phyloP scores from a whole-genome alignment of 495 filamentous ascomycete genomes.

The Penicillium daleae region DNA sequence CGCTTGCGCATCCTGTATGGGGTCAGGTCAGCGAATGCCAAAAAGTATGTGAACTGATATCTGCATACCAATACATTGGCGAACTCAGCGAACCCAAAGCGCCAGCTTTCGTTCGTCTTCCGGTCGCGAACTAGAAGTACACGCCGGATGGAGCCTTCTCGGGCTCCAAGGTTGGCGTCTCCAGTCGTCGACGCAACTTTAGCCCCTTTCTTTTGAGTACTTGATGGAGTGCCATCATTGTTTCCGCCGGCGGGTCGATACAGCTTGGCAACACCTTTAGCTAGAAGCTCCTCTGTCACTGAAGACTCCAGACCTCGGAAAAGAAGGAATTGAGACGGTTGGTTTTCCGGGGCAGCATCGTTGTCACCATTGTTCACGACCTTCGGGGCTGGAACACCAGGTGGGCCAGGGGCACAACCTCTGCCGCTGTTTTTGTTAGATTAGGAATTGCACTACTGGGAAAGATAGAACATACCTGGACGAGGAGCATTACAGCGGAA shows the following conservation, averaged over 20 bases:
- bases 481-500: constrained; percentile 74
- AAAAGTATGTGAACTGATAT: neutral
- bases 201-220: constrained; percentile 53
- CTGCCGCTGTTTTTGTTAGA: constrained; percentile 29
- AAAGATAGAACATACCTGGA: constrained; percentile 57
- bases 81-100: constrained; percentile 91
- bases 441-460: neutral
- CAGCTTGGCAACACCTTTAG: constrained; percentile 78
- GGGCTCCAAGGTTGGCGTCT: constrained; percentile 74
- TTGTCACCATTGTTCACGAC: constrained; percentile 73
- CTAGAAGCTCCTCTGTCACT: constrained; percentile 76
- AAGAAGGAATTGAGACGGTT: constrained; percentile 80
- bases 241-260: constrained; percentile 53
- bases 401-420: constrained; percentile 32
- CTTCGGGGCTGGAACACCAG: constrained; percentile 39
- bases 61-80: constrained; percentile 57
- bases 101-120: constrained; percentile 75
- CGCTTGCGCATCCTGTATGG: constrained; percentile 72
- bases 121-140: constrained; percentile 80
- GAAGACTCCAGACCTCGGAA: constrained; percentile 74
- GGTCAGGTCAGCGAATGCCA: constrained; percentile 9
- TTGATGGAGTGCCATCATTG: constrained; percentile 22
- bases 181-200: constrained; percentile 78
- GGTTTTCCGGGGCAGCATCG: constrained; percentile 74
- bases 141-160: constrained; percentile 73